These are phyloP conservation scores for Psilocybe mexicana DNA, from an alignment of 1,284 basidiomycete species.

Conservation along the genomic window DNA sequence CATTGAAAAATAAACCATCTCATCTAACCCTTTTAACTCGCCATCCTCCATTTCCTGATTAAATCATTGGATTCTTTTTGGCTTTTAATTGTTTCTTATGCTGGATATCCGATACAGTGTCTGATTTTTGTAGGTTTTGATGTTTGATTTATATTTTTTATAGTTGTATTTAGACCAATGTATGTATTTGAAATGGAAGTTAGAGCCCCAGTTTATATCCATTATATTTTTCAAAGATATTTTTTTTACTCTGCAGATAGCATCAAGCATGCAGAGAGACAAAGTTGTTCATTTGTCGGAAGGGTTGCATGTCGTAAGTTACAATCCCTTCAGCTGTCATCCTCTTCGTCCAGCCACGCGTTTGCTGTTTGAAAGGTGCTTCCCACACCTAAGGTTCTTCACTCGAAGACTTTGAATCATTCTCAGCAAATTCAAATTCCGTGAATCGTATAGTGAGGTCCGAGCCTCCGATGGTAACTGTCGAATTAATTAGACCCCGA, in stretches of 20 bases:
- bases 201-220: too few relatives aligned
- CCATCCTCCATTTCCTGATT: background rate
- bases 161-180: too few relatives aligned
- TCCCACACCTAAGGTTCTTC: background rate
- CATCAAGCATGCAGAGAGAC: too few relatives aligned
- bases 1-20: background rate
- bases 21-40: background rate
- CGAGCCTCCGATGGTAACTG: constrained; percentile 25
- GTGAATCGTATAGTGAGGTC: constrained; percentile 26
- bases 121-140: background rate
- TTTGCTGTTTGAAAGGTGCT: background rate
- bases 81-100: background rate
- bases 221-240: too few relatives aligned
- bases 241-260: too few relatives aligned
- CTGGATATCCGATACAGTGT: too few relatives aligned
- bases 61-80: background rate
- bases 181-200: too few relatives aligned
- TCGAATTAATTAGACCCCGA: background rate
- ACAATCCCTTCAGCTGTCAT: too few relatives aligned
- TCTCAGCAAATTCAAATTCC: constrained; percentile 19
- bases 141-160: background rate
- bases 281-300: too few relatives aligned
- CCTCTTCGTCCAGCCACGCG: too few relatives aligned
- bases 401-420: background rate
- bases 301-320: too few relatives aligned